Base-by-base conservation (phyloP, 2,329 filamentous ascomycete genomes). In the Leptographium procerum region DNA sequence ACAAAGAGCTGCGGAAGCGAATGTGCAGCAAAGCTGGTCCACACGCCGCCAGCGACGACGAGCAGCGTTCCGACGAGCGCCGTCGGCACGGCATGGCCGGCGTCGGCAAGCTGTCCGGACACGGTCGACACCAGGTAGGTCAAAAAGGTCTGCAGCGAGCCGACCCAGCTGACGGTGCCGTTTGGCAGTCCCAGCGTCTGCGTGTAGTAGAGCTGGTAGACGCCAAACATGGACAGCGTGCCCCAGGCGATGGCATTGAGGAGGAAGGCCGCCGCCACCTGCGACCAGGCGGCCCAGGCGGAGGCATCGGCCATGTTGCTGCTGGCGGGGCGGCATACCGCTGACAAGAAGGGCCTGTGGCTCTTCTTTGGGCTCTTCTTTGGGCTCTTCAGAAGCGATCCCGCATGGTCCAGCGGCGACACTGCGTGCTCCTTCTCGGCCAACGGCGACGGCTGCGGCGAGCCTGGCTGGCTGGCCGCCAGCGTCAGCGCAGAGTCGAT, bases 181-280 rank as follows among this genome's bases (percentile, higher is more conserved):
- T 67, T 63, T 36, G 68, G 67, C 19, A 72, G 66, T 3, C 67
- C 61, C 26, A 72, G 68, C 1, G 63, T 69, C 60, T 69, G 65
- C 0, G 68, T 67, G 66, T 77, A 75, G 68, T 78, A 70, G 4
- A 74, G 70, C 74, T 73, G 72, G 72, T 71, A 75, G 52, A 77
- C 75, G 57, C 73, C 79, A 61, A 79, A 82, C 2, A 75, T 72
- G 6, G 73, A 69, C 3, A 75, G 72, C 56, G 75, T 77, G 56
- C 79, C 78, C 75, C 78, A 80, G 6, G 77, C 72, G 59, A 81
- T 66, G 57, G 71, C 71, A 65, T 77, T 79, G 67, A 79, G 69
- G 33, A 79, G 69, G 47, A 76, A 69, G 34, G 72, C 72, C 8
- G 76, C 74, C 24, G 77, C 52, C 10, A 81, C 76, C 64, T 81